Percentiles rank a stretch among this genome's conserved stretches.
Conservation (phyloP, 768 basidiomycete species). For the Polyporus arcularius region DNA sequence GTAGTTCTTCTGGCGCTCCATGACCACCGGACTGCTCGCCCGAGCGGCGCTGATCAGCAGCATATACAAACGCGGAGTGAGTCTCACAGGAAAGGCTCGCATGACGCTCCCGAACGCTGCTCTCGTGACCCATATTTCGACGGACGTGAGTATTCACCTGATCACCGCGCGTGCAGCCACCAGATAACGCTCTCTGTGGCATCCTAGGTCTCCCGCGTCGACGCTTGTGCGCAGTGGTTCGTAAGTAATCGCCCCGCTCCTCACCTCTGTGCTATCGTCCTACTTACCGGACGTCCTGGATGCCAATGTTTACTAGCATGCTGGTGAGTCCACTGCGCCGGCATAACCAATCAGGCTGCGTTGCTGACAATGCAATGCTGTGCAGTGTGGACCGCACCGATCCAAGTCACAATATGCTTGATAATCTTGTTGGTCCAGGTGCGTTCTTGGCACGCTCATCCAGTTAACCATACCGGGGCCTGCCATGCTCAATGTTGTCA, state of each 20-base stretch:
- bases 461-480: background rate
- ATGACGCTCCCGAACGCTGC: slow-evolving; percentile 60
- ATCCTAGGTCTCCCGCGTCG: slow-evolving; percentile 52
- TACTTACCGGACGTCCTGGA: background rate
- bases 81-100: slow-evolving; percentile 65
- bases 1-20: slow-evolving; percentile 72
- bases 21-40: slow-evolving; percentile 64
- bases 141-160: slow-evolving; percentile 51
- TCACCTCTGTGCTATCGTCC: background rate
- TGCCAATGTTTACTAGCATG: slow-evolving; percentile 35
- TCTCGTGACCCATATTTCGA: slow-evolving; percentile 62
- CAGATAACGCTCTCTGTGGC: slow-evolving; percentile 1
- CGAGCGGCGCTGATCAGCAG: slow-evolving; percentile 68
- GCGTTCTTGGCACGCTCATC: slow-evolving; percentile 13
- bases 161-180: background rate
- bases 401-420: slow-evolving; percentile 61
- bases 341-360: background rate
- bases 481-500: background rate
- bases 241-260: slow-evolving; percentile 40
- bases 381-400: slow-evolving; percentile 66
- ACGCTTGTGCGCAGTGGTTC: slow-evolving; percentile 72
- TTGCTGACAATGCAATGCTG: background rate
- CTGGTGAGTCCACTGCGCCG: slow-evolving; percentile 24
- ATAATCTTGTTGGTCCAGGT: slow-evolving; percentile 63
- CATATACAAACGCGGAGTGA: slow-evolving; percentile 69